phyloP scores from a whole-genome alignment of 768 basidiomycete species.

The Glaciozyma martinii region DNA sequence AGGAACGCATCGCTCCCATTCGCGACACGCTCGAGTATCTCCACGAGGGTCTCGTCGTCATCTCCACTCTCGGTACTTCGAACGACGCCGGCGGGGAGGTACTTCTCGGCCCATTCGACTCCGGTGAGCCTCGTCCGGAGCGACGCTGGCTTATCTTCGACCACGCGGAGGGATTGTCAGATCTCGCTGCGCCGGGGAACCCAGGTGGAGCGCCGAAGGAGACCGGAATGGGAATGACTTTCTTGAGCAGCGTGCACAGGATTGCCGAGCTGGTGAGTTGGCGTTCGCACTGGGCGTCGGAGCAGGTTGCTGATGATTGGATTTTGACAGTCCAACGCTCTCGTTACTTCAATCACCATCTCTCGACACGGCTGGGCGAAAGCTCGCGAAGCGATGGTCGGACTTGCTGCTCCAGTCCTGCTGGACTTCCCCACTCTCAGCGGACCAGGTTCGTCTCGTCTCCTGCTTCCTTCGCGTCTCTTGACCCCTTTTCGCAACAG shows the following conservation, averaged over 20 bases:
- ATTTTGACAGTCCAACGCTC: constrained; percentile 7
- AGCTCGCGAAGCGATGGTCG: constrained; percentile 26
- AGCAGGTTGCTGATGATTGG: too few species aligned
- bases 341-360: constrained; percentile 13
- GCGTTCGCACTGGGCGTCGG: too few species aligned
- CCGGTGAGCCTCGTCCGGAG: neutral
- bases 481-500: neutral
- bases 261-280: constrained; percentile 13
- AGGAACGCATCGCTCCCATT: constrained; percentile 10
- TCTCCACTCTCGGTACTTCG: neutral
- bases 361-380: constrained; percentile 19
- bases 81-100: neutral
- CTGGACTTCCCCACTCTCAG: constrained; percentile 1
- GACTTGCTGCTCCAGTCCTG: constrained; percentile 6
- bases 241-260: constrained; percentile 17
- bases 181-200: constrained; percentile 6
- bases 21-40: constrained; percentile 24
- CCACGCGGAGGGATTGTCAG: constrained; percentile 21
- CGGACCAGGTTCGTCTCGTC: neutral
- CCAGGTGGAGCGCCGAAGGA: constrained; percentile 7
- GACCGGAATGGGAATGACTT: constrained; percentile 24
- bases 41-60: constrained; percentile 11
- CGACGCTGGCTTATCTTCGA: constrained; percentile 19
- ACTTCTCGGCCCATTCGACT: neutral
- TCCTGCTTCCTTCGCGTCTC: neutral